Evolutionary conservation across 140 eudicot genomes (phyloP).

Genomic region (Ambrosia hybrid): DNA sequence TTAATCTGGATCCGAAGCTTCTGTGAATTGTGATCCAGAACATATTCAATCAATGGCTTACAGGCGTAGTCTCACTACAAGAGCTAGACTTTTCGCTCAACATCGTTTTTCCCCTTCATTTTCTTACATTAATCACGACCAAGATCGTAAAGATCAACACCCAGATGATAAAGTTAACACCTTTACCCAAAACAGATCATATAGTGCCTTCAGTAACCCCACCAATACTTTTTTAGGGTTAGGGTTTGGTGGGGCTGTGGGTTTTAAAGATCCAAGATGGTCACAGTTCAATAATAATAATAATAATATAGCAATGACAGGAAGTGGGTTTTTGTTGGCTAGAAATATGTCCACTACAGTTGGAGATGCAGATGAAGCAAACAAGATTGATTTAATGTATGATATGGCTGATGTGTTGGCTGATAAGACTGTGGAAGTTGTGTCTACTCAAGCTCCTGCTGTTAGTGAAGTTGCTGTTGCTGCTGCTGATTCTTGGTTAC

Average conservation of each 20-base stretch:
- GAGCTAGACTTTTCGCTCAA: constrained; percentile 45
- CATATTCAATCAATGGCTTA: constrained; percentile 49
- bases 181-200: constrained; percentile 30
- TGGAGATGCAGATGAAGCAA: constrained; percentile 39
- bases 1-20: not conserved
- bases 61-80: constrained; percentile 51
- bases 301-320: constrained; percentile 24
- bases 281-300: constrained; percentile 1
- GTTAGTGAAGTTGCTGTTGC: constrained; percentile 82
- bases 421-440: constrained; percentile 55
- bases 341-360: constrained; percentile 55
- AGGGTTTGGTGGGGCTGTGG: constrained; percentile 26
- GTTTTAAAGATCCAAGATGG: constrained; percentile 38
- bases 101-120: constrained; percentile 52
- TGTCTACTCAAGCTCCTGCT: constrained; percentile 49
- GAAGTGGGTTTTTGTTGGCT: constrained; percentile 30
- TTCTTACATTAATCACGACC: constrained; percentile 33
- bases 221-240: constrained; percentile 15
- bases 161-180: constrained; percentile 14
- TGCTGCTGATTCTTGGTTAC: constrained; percentile 79
- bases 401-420: constrained; percentile 58
- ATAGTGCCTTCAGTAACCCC: constrained; percentile 33
- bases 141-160: constrained; percentile 23
- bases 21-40: constrained; percentile 27
- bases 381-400: constrained; percentile 42